Base-by-base conservation (phyloP, 306 rosid species). In the Sphenostylis stenocarpa region DNA sequence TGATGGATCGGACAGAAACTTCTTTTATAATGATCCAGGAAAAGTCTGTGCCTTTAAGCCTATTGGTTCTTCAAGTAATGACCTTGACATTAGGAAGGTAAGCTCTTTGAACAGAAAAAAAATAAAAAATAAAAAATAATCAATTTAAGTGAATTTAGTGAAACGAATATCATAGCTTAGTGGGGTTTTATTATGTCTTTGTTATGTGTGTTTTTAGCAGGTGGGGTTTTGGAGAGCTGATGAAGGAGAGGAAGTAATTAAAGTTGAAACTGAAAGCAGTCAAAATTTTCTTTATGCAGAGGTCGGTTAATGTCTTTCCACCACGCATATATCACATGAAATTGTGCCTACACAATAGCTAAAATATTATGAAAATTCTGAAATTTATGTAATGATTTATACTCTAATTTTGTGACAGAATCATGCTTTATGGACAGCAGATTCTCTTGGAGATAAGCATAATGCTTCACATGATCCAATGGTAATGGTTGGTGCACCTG, bases 61-160 rank as follows among this genome's bases (percentile, higher is more conserved):
- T n/a, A 1, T 75, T 67, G 91, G 31, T 82, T 80, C 88, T 73
- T 84, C 82, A 82, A 76, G 78, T 76, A 61, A 34, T 78, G 72
- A 78, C 51, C 23, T 58, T 78, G 88, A 84, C 23, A 55, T 63
- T 47, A 71, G 45, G 45, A 83, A 88, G 96, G 97, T 92, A 80
- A 57, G 29, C 62, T 21, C 44, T 55, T 29, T 31, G 1, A 66
- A 24, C 63, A 15, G 5, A 64, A 72, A 2, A 41, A 7, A 8
- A 28, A 31, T 31, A n/a, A 3, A 1, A 36, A 7, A 36, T 9
- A n/a, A n/a, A n/a, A n/a, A n/a, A n/a, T n/a, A n/a, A 21, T 38
- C 1, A 16, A n/a, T 62, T 57, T 63, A 28, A 65, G 45, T 66
- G 2, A 52, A 17, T 51, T 7, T 31, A 3, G n/a, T 20, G 51